These are phyloP conservation scores for Arthrinium puccinioides DNA, from an alignment of 2,329 filamentous ascomycete genomes.

Conservation along the genomic window DNA sequence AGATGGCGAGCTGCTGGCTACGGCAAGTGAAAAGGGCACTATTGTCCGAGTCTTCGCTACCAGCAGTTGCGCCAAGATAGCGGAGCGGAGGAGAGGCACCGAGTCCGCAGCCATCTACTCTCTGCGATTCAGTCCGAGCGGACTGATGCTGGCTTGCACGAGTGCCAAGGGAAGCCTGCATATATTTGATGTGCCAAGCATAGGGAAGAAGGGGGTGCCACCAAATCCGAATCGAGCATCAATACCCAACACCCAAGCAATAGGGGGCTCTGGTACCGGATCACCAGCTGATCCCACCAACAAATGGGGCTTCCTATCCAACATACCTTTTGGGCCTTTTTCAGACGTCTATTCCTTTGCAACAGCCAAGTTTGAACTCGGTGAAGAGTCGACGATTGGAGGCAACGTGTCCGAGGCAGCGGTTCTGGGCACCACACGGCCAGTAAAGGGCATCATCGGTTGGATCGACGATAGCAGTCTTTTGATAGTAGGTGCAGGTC, in stretches of 20 bases:
- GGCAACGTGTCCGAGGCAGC: constrained; percentile 37
- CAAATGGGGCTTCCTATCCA: constrained; percentile 82
- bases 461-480: constrained; percentile 73
- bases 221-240: constrained; percentile 3
- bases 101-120: constrained; percentile 85
- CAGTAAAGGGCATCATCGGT: constrained; percentile 76
- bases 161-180: constrained; percentile 96
- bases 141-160: constrained; percentile 76
- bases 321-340: constrained; percentile 81
- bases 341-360: constrained; percentile 85
- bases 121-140: constrained; percentile 78
- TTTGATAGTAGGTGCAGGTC: constrained; percentile 70
- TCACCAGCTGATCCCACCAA: constrained; percentile 42
- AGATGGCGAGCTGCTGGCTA: constrained; percentile 77
- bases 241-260: constrained; percentile 7
- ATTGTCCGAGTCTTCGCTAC: constrained; percentile 82
- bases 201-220: constrained; percentile 9
- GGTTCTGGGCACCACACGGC: constrained; percentile 44
- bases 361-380: constrained; percentile 73
- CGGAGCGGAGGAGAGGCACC: constrained; percentile 80
- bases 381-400: constrained; percentile 55
- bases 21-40: constrained; percentile 86
- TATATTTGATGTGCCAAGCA: constrained; percentile 75
- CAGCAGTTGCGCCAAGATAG: constrained; percentile 69
- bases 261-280: constrained; percentile 12